Percentiles rank a stretch among this genome's conserved stretches.
phyloP scores from a whole-genome alignment of 148 eudicot genomes.

The Silene uniflora region DNA sequence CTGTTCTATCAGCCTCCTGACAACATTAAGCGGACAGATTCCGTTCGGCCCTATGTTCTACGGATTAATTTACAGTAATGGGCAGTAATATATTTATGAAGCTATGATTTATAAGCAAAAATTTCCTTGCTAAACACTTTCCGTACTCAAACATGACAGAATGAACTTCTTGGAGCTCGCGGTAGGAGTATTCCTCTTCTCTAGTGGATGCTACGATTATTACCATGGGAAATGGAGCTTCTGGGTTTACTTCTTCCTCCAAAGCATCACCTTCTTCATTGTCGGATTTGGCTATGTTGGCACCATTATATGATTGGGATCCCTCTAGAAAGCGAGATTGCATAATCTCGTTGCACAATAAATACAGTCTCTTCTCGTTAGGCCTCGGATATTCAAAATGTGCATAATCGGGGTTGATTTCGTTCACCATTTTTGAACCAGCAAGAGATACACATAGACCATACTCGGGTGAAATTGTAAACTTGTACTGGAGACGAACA shows the following conservation, averaged over 20 bases:
- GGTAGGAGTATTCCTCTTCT: slow-evolving; percentile 73
- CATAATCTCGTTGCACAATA: slow-evolving; percentile 15
- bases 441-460: slow-evolving; percentile 14
- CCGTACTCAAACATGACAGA: slow-evolving; percentile 32
- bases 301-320: slow-evolving; percentile 47
- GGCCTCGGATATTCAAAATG: slow-evolving; percentile 24
- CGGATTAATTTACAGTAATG: too few species aligned
- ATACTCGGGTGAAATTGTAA: neutral
- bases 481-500: slow-evolving; percentile 10
- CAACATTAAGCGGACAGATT: too few species aligned
- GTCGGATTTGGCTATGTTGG: slow-evolving; percentile 92
- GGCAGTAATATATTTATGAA: too few species aligned
- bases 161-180: slow-evolving; percentile 67
- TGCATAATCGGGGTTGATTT: slow-evolving; percentile 29
- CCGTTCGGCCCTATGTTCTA: too few species aligned
- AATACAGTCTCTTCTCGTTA: slow-evolving; percentile 11
- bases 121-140: neutral
- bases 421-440: slow-evolving; percentile 13
- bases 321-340: slow-evolving; percentile 1
- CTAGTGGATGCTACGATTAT: slow-evolving; percentile 70
- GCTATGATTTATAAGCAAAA: too few species aligned
- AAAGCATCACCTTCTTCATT: slow-evolving; percentile 71
- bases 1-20: too few species aligned
- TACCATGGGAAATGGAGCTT: slow-evolving; percentile 68
- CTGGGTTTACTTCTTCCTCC: slow-evolving; percentile 86